Evolutionary conservation across 1,284 basidiomycete species (phyloP).

Genomic region (Ceratobasidium sp.): DNA sequence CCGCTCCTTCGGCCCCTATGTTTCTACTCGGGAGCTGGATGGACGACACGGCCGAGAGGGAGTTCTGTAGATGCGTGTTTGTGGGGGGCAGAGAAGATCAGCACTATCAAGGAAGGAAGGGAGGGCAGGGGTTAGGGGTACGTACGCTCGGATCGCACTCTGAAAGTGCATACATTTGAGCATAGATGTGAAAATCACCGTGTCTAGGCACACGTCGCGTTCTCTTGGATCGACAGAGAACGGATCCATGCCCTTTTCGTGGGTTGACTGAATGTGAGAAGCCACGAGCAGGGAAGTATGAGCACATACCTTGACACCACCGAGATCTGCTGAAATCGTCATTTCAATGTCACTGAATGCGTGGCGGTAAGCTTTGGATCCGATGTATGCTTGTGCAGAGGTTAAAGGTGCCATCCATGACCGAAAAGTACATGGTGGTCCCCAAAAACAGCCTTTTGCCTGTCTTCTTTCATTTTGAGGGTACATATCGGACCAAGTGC

Average conservation of each 20-base stretch:
- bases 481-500: conserved; percentile 4
- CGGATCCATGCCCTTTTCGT: neutral
- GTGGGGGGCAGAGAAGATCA: neutral
- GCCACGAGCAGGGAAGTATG: neutral
- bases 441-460: conserved; percentile 11
- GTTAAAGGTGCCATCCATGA: neutral
- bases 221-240: neutral
- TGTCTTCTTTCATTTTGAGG: conserved; percentile 30
- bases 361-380: neutral
- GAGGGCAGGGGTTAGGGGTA: neutral
- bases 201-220: neutral
- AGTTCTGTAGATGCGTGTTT: neutral
- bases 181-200: neutral
- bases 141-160: neutral
- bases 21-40: neutral
- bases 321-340: neutral
- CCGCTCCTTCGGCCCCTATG: neutral
- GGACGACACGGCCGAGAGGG: neutral
- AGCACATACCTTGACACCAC: neutral
- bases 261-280: neutral
- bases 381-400: neutral
- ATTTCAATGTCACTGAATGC: neutral
- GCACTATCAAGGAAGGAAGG: neutral
- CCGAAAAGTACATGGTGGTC: neutral
- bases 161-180: neutral